These are phyloP conservation scores for Tetrapisispora nanseiensis DNA, from an alignment of 805 yeast species.

Conservation along the genomic window DNA sequence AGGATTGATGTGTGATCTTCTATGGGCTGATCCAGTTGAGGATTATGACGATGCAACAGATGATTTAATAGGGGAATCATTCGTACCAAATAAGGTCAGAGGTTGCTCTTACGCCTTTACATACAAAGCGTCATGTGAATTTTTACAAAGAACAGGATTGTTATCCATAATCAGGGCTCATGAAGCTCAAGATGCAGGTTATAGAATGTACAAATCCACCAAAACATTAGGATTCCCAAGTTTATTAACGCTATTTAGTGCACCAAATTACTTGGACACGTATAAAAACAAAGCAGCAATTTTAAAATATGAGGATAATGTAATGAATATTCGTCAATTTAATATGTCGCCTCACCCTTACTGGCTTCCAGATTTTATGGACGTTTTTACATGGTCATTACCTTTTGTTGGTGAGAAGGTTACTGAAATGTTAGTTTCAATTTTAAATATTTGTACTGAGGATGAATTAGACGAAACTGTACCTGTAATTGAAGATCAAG, in stretches of 20 bases:
- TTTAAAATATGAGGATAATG: constrained; percentile 79
- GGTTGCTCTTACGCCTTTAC: constrained; percentile 92
- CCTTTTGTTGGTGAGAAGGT: constrained; percentile 97
- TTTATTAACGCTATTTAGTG: constrained; percentile 82
- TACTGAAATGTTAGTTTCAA: constrained; percentile 83
- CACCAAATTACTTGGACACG: constrained; percentile 88
- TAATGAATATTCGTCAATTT: constrained; percentile 92
- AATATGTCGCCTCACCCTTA: constrained; percentile 91
- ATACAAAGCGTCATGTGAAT: constrained; percentile 70
- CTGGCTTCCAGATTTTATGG: constrained; percentile 95
- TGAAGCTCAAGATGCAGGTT: constrained; percentile 97
- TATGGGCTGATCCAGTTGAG: constrained; percentile 96
- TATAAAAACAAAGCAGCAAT: constrained; percentile 95
- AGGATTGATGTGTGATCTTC: constrained; percentile 87
- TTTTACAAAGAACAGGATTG: constrained; percentile 66
- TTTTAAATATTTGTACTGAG: constrained; percentile 88
- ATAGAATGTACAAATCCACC: constrained; percentile 85
- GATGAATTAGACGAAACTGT: constrained; percentile 73
- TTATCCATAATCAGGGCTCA: constrained; percentile 89
- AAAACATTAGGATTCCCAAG: constrained; percentile 81
- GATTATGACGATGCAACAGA: constrained; percentile 61
- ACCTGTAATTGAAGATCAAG: constrained; percentile 38
- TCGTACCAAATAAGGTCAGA: constrained; percentile 60
- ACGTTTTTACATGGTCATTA: constrained; percentile 92
- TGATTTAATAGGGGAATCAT: constrained; percentile 29